Evolutionary conservation across 2,329 filamentous ascomycete genomes (phyloP).

Genomic region (Nemania bipapillata): DNA sequence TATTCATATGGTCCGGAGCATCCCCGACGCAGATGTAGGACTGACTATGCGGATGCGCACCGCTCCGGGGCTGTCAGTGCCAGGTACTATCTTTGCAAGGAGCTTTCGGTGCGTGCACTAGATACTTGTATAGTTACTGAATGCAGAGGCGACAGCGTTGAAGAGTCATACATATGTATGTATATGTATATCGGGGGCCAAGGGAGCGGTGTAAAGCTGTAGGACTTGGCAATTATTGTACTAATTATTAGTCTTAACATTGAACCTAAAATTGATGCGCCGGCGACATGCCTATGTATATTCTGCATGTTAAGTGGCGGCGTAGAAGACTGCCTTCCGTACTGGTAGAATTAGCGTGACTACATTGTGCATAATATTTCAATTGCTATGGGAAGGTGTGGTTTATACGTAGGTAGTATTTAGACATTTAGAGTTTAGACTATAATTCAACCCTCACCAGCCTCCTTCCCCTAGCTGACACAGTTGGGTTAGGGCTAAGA

Average conservation of each 20-base stretch:
- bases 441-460: constrained; percentile 13
- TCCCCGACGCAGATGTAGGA: constrained; percentile 28
- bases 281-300: constrained; percentile 12
- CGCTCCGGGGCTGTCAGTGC: constrained; percentile 34
- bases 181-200: constrained; percentile 24
- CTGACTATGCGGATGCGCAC: constrained; percentile 19
- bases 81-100: neutral
- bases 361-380: constrained; percentile 1
- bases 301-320: constrained; percentile 15
- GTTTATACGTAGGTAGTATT: neutral
- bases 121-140: constrained; percentile 1
- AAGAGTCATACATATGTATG: constrained; percentile 27
- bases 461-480: constrained; percentile 30
- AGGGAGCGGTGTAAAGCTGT: constrained; percentile 35
- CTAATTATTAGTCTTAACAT: neutral
- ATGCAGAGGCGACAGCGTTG: constrained; percentile 15
- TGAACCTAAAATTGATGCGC: constrained; percentile 4
- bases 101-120: constrained; percentile 27
- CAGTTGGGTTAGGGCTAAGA: constrained; percentile 20
- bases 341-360: constrained; percentile 4
- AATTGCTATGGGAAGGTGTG: constrained; percentile 5
- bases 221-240: constrained; percentile 2
- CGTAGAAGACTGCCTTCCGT: constrained; percentile 20
- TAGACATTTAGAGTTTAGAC: neutral
- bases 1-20: constrained; percentile 23